phyloP scores from a whole-genome alignment of 768 basidiomycete genomes.

The Tulasnella sp. region DNA sequence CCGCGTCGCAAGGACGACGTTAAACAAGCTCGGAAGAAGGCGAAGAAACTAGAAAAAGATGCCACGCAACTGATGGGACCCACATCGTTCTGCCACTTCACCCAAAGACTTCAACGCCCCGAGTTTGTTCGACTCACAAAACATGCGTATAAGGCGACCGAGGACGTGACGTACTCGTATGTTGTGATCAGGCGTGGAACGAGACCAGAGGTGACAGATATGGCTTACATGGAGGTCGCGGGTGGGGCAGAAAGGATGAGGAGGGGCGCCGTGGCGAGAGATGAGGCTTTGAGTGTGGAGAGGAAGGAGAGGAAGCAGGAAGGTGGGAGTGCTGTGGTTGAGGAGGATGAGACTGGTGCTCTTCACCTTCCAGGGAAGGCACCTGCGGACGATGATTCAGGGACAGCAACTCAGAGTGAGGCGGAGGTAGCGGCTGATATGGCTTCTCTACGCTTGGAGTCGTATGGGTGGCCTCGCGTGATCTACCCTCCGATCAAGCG shows the following conservation, averaged over 20 bases:
- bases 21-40: slow-evolving; percentile 5
- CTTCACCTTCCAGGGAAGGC: slow-evolving; percentile 1
- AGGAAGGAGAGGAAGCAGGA: slow-evolving; percentile 22
- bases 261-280: neutral
- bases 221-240: neutral
- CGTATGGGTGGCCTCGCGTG: slow-evolving; percentile 82
- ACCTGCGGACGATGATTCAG: neutral
- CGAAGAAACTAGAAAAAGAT: slow-evolving; percentile 19
- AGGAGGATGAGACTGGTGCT: slow-evolving; percentile 20
- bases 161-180: slow-evolving; percentile 84
- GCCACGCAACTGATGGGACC: neutral
- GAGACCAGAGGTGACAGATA: slow-evolving; percentile 38
- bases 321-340: slow-evolving; percentile 19
- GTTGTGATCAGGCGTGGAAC: slow-evolving; percentile 73
- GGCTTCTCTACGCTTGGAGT: slow-evolving; percentile 54
- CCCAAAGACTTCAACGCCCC: slow-evolving; percentile 80
- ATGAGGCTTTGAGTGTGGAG: slow-evolving; percentile 14
- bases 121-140: slow-evolving; percentile 79
- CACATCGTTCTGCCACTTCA: slow-evolving; percentile 55
- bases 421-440: neutral
- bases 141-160: slow-evolving; percentile 73
- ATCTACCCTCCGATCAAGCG: slow-evolving; percentile 88
- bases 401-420: neutral
- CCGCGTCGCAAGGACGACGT: slow-evolving; percentile 42
- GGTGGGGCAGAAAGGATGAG: neutral